Conservation (phyloP, 2,329 filamentous ascomycete genomes). For the Fonsecaea pedrosoi region DNA sequence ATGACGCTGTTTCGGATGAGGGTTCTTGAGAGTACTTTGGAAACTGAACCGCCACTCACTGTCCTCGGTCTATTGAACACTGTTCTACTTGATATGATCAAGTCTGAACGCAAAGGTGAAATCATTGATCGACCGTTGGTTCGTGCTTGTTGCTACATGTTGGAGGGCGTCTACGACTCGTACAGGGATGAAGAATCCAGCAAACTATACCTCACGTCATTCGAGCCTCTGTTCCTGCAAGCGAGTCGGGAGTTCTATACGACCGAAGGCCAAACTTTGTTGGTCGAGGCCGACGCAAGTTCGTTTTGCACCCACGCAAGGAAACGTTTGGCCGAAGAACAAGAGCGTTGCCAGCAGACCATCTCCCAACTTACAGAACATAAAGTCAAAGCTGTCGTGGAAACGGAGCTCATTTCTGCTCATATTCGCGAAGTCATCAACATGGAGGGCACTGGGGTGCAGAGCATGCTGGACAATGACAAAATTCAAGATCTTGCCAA, state of each 20-base stretch:
- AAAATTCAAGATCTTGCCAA: slow-evolving; percentile 77
- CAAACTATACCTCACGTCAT: slow-evolving; percentile 82
- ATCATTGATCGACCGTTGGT: slow-evolving; percentile 83
- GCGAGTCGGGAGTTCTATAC: slow-evolving; percentile 77
- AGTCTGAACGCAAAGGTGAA: slow-evolving; percentile 90
- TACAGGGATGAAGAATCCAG: slow-evolving; percentile 77
- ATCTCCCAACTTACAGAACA: slow-evolving; percentile 73
- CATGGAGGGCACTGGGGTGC: slow-evolving; percentile 82
- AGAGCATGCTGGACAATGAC: slow-evolving; percentile 91
- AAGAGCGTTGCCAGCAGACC: slow-evolving; percentile 80
- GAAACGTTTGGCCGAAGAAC: slow-evolving; percentile 78
- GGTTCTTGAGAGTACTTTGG: slow-evolving; percentile 70
- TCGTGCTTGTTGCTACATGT: slow-evolving; percentile 84
- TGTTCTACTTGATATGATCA: slow-evolving; percentile 87
- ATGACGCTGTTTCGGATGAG: slow-evolving; percentile 89
- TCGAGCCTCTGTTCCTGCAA: slow-evolving; percentile 78
- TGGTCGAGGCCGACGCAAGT: slow-evolving; percentile 79
- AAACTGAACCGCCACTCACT: slow-evolving; percentile 49
- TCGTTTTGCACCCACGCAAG: slow-evolving; percentile 80
- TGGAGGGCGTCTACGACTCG: slow-evolving; percentile 84
- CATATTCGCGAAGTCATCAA: slow-evolving; percentile 82
- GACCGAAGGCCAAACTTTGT: slow-evolving; percentile 73
- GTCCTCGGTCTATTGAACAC: slow-evolving; percentile 78
- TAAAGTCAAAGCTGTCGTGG: slow-evolving; percentile 78
- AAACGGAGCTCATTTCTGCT: slow-evolving; percentile 76